phyloP scores from a whole-genome alignment of 495 filamentous ascomycete genomes.

The Penicillium silybi region DNA sequence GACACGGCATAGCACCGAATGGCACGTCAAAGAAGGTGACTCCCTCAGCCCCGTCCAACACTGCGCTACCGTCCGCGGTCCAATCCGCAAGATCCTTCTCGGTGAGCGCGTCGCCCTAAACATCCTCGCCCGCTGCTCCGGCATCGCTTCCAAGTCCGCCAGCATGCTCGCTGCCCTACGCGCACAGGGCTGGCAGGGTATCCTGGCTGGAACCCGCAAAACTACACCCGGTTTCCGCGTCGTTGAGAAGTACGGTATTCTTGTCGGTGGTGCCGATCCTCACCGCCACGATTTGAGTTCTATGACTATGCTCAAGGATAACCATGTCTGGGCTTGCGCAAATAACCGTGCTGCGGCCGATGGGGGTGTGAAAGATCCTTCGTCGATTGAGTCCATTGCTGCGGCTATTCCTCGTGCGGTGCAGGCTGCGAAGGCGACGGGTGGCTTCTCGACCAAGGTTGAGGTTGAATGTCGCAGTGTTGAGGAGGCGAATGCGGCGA shows the following conservation, averaged over 20 bases:
- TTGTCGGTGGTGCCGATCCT: conserved; percentile 85
- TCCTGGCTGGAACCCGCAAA: conserved; percentile 92
- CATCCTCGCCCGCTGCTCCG: conserved; percentile 85
- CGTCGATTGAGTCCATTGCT: conserved; percentile 27
- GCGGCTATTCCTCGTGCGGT: conserved; percentile 83
- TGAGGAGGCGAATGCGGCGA: conserved; percentile 84
- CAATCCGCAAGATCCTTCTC: conserved; percentile 78
- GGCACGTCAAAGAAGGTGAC: conserved; percentile 77
- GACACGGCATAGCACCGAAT: conserved; percentile 59
- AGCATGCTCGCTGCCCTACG: conserved; percentile 51
- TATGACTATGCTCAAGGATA: conserved; percentile 99
- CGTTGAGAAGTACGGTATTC: conserved; percentile 97
- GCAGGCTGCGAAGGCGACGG: conserved; percentile 73
- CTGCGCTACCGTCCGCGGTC: conserved; percentile 80
- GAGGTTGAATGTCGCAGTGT: conserved; percentile 92
- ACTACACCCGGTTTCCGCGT: conserved; percentile 94
- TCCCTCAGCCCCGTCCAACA: conserved; percentile 54
- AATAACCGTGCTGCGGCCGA: conserved; percentile 37
- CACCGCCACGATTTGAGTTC: conserved; percentile 87
- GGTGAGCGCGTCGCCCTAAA: conserved; percentile 94
- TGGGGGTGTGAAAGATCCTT: conserved; percentile 6
- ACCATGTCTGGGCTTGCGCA: conserved; percentile 85
- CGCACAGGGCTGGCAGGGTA: conserved; percentile 67
- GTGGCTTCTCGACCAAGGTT: conserved; percentile 86
- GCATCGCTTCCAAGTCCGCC: conserved; percentile 70